Evolutionary conservation across 495 filamentous ascomycete genomes (phyloP), one percentile per base, ranked within the genome.

Genomic region (Daldinia grandis): DNA sequence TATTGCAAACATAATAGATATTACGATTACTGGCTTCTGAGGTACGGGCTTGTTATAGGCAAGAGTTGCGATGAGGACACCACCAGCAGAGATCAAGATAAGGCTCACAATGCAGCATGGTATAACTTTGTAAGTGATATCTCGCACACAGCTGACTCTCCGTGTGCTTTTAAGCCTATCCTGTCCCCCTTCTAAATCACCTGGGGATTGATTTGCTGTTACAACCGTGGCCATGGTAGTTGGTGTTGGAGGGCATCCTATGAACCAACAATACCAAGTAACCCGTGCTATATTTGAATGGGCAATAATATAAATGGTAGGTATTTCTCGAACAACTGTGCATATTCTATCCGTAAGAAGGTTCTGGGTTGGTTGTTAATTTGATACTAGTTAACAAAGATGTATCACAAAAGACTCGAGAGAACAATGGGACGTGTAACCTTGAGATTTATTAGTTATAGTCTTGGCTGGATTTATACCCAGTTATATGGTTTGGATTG

Each of bases 341-440:
- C 33, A 66, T 65, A 56, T 73, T 77, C 69, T 49, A 76, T 74
- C 69, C 35, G 73, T 47, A 54, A 67, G 60, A 38, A 61, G 21
- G 54, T 59, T 24, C 47, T 49, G 24, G 28, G 17, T 24, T 30
- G 25, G 25, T 17, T 51, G 33, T 59, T 24, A 33, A 12, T 58
- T 66, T 57, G 28, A 73, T 19, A 15, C 15, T 8, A 21, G 1
- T 25, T 38, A 17, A 65, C 65, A 73, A 73, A 69, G 65, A 51
- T 37, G 30, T n/a, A 1, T 14, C 24, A 31, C 27, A 19, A 57
- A 63, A 61, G 50, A 40, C 14, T 15, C 14, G 19, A 47, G 57
- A 62, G 47, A 54, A 19, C 9, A 49, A 19, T 14, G 58, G 61
- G 55, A 66, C 15, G 19, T 28, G 7, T 51, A 5, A 15, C 9